Conservation (phyloP, 257 asterid genomes). For the Haberlea rhodopensis region DNA sequence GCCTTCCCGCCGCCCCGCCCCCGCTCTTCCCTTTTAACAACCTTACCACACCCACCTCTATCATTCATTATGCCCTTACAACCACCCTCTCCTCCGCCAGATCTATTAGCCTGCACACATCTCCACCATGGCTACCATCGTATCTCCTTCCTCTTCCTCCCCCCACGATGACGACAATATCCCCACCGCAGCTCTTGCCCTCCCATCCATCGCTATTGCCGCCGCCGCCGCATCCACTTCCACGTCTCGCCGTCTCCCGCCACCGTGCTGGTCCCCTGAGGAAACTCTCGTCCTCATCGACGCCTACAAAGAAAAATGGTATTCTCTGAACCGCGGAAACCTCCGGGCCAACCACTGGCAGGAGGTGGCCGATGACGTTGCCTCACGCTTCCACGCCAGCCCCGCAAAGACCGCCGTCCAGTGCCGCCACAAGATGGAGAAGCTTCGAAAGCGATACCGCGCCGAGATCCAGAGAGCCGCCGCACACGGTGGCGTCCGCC, state of each 20-base stretch:
- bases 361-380: constrained; percentile 87
- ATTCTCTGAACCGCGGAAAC: constrained; percentile 90
- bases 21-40: constrained; percentile 54
- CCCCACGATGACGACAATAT: constrained; percentile 37
- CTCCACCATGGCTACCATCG: constrained; percentile 35
- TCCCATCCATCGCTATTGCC: constrained; percentile 47
- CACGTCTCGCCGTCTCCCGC: constrained; percentile 79
- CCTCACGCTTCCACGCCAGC: constrained; percentile 46
- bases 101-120: constrained; percentile 17
- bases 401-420: constrained; percentile 77
- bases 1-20: constrained; percentile 53
- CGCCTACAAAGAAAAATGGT: constrained; percentile 77
- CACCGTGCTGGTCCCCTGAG: constrained; percentile 97
- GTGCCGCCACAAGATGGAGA: constrained; percentile 99
- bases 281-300: constrained; percentile 82
- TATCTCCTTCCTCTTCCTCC: constrained; percentile 28
- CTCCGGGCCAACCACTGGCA: constrained; percentile 93
- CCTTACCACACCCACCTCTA: constrained; percentile 43
- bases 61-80: constrained; percentile 62
- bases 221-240: constrained; percentile 39
- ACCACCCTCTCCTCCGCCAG: constrained; percentile 26
- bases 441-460: constrained; percentile 91
- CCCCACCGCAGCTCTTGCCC: constrained; percentile 46
- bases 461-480: constrained; percentile 91
- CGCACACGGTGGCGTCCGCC: constrained; percentile 59